Percentiles rank a stretch among this genome's conserved stretches.
Evolutionary conservation across 129 eudicot genomes (phyloP).

Genomic region (carrot (Daucus carota)): DH1_v3.0 NC_030381.2:16684501-16685000

Average conservation of each 20-base stretch:
- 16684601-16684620: background rate
- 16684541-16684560: background rate
- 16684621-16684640: background rate
- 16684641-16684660: background rate
- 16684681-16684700: background rate
- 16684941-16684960: background rate
- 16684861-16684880: background rate
- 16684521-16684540: background rate
- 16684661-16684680: background rate
- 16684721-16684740: background rate
- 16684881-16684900: background rate
- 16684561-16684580: background rate
- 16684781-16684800: background rate
- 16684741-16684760: too few species aligned
- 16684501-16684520: background rate
- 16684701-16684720: background rate
- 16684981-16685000: background rate
- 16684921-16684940: background rate
- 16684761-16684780: too few species aligned
- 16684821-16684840: background rate
- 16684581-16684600: background rate
- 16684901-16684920: background rate
- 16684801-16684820: background rate
- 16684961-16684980: background rate
- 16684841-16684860: background rate